phyloP scores from a whole-genome alignment of 768 basidiomycete genomes.

The Pleurotus citrinopileatus region DNA sequence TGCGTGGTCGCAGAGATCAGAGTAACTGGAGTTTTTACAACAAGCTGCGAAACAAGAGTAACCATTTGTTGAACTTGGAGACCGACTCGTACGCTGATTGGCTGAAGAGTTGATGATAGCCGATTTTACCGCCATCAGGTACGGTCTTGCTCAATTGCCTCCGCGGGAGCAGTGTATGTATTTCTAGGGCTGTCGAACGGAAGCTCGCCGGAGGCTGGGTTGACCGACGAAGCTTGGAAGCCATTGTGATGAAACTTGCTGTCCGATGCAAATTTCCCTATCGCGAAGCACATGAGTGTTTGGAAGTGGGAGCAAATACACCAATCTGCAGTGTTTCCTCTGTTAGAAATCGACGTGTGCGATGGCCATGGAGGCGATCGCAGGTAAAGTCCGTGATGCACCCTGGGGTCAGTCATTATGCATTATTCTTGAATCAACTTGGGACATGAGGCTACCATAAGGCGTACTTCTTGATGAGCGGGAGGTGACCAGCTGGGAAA shows the following conservation, averaged over 20 bases:
- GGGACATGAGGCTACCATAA: slow-evolving; percentile 16
- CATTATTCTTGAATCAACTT: not conserved
- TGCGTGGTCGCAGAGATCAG: not conserved
- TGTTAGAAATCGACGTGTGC: too few species aligned
- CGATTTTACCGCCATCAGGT: slow-evolving; percentile 7
- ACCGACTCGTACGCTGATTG: not conserved
- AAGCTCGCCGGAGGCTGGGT: slow-evolving; percentile 3
- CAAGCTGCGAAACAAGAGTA: not conserved
- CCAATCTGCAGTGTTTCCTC: too few species aligned
- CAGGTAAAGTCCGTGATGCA: not conserved
- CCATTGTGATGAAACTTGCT: too few species aligned
- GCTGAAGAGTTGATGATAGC: slow-evolving; percentile 2
- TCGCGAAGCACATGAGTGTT: too few species aligned
- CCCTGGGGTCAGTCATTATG: too few species aligned
- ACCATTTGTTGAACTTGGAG: not conserved
- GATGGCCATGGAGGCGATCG: not conserved
- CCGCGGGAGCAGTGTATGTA: not conserved
- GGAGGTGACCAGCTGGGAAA: slow-evolving; percentile 11
- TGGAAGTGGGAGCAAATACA: too few species aligned
- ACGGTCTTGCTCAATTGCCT: not conserved
- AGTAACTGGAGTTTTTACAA: not conserved
- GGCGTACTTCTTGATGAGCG: slow-evolving; percentile 13
- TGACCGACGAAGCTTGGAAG: not conserved
- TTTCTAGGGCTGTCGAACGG: not conserved
- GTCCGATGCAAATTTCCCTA: too few species aligned